phyloP scores from a whole-genome alignment of 2,329 filamentous ascomycete species.

The Colletotrichum musicola region DNA sequence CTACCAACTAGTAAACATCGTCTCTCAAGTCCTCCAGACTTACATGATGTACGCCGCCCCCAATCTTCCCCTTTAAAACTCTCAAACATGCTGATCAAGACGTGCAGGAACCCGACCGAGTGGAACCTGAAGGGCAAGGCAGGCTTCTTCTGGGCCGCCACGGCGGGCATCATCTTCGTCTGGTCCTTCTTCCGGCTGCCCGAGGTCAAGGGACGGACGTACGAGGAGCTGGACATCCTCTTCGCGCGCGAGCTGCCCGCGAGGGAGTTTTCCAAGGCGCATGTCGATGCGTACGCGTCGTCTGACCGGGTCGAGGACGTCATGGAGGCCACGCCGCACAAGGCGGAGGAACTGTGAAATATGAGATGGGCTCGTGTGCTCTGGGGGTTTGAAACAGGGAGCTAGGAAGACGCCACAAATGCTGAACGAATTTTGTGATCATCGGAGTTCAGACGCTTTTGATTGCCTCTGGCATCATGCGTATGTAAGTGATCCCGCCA shows the following conservation, averaged over 20 bases:
- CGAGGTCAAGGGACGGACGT: slow-evolving; percentile 63
- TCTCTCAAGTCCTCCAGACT: slow-evolving; percentile 52
- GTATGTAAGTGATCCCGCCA: too few relatives aligned
- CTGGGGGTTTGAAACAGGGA: too few relatives aligned
- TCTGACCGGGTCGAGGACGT: slow-evolving; percentile 15
- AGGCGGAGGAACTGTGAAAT: neutral
- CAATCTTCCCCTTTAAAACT: neutral
- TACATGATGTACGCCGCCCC: slow-evolving; percentile 44
- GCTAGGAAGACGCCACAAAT: too few relatives aligned
- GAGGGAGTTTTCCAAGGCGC: slow-evolving; percentile 52
- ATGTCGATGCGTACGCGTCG: slow-evolving; percentile 45
- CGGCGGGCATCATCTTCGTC: slow-evolving; percentile 57
- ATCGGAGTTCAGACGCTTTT: too few relatives aligned
- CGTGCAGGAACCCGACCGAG: slow-evolving; percentile 45
- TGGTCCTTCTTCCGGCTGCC: slow-evolving; percentile 66
- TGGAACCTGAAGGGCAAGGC: slow-evolving; percentile 56
- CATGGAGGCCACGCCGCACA: slow-evolving; percentile 7
- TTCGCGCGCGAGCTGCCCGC: slow-evolving; percentile 59
- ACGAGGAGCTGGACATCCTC: slow-evolving; percentile 66
- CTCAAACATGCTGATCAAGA: neutral
- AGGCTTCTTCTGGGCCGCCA: slow-evolving; percentile 58
- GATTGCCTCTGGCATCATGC: too few relatives aligned
- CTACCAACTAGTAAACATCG: slow-evolving; percentile 55
- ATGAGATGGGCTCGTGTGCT: too few relatives aligned
- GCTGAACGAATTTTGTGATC: too few relatives aligned